Conservation (phyloP, 1,284 basidiomycete genomes). For the Ustilago lituana region DNA sequence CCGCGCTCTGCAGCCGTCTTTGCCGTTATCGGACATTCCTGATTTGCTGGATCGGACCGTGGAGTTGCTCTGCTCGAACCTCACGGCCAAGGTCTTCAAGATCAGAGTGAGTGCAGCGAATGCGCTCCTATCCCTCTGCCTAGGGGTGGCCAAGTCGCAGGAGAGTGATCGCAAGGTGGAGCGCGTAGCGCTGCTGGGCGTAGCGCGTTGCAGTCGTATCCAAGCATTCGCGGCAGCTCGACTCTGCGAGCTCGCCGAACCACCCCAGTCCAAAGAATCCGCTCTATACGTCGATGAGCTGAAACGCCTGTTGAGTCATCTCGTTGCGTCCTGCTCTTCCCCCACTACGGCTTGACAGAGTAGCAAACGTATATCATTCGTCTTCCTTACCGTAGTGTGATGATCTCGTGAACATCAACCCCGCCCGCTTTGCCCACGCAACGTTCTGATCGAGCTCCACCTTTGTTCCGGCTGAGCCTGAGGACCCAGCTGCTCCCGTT, state of each 20-base stretch:
- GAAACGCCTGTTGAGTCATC: constrained; percentile 4
- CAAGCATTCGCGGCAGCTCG: constrained; percentile 7
- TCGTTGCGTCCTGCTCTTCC: neutral
- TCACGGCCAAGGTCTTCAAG: constrained; percentile 36
- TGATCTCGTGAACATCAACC: neutral
- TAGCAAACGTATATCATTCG: too few relatives aligned
- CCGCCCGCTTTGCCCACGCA: constrained; percentile 11
- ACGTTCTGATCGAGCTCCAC: constrained; percentile 30
- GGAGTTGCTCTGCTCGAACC: constrained; percentile 13
- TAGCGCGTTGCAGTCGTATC: constrained; percentile 5
- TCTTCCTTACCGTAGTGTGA: too few relatives aligned
- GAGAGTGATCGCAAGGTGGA: neutral
- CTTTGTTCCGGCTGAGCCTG: constrained; percentile 7
- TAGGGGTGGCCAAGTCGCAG: neutral
- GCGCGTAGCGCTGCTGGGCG: constrained; percentile 6
- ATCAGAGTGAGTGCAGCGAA: constrained; percentile 22
- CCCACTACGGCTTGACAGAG: too few relatives aligned
- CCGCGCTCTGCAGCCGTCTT: neutral
- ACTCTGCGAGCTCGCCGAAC: constrained; percentile 7
- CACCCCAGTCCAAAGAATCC: constrained; percentile 19
- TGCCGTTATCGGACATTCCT: neutral
- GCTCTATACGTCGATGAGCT: constrained; percentile 29
- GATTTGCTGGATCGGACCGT: constrained; percentile 11
- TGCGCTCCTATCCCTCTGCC: constrained; percentile 23
- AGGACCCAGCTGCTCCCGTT: constrained; percentile 9